Base-by-base conservation (phyloP, 495 filamentous ascomycete genomes). In the Penicillium chermesinum region DNA sequence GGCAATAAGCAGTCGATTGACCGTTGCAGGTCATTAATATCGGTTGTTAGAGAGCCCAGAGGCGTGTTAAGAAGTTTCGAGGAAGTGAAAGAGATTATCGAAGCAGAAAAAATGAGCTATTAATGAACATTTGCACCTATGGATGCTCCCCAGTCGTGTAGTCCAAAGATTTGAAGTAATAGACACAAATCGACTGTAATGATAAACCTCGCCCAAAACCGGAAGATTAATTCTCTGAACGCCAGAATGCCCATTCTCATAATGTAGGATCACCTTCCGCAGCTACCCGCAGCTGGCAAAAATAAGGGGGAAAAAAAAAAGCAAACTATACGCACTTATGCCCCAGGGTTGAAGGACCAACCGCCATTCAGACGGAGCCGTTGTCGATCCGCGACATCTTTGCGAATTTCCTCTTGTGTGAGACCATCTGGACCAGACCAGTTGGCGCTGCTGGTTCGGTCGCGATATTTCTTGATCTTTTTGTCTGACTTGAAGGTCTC, bases 401-500 rank as follows among this genome's bases (percentile, higher is more conserved):
- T 83, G 35, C 81, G 70, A 51, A 94, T 85, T 59, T 88, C 93
- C 45, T 95, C 93, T 56, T 91, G 85, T 4, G 90, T 97, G 59
- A 99, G 69, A 48, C 82, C 77, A 71, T 99, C 93, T n/a, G 82
- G 66, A 10, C 86, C 83, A 13, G 67, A 66, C 93, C 93, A 99
- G 65, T 95, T 93, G 7, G 93, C 94, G 63, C 89, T 95, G 53
- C 87, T 93, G 25, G 90, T 96, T 17, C 93, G 73, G 20, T 84
- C 82, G 18, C 94, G 77, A 72, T 95, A 97, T 63, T 86, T 84
- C 67, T 87, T 84, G 65, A 85, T 80, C 51, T 86, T 76, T 61
- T 87, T 87, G 62, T 83, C 87, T 49, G 81, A 78, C 59, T 79
- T 85, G 71, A 99, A 99, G 37, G 96, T 88, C 56, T 96, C 90